Conservation (phyloP, 208 protist species). For the Leishmania tropica region DNA sequence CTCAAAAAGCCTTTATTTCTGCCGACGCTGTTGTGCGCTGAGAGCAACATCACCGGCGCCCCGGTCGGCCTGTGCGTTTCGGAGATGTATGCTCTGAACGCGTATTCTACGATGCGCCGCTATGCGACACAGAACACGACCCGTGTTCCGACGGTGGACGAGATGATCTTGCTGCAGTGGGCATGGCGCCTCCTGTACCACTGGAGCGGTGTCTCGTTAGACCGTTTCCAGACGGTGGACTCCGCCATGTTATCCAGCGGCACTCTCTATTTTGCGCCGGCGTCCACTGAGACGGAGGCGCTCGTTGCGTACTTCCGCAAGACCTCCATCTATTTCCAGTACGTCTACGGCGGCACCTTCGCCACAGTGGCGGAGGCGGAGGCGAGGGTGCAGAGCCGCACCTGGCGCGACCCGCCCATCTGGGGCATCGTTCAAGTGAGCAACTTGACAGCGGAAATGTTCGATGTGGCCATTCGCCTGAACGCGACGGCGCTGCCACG, state of each 20-base stretch:
- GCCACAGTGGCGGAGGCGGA: slow-evolving; percentile 27
- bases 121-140: slow-evolving; percentile 30
- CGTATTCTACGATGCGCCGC: slow-evolving; percentile 22
- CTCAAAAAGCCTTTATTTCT: neutral
- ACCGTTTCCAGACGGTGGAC: slow-evolving; percentile 21
- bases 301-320: slow-evolving; percentile 43
- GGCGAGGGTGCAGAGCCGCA: slow-evolving; percentile 24
- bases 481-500: slow-evolving; percentile 48
- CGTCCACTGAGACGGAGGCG: slow-evolving; percentile 24
- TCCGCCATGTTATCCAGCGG: slow-evolving; percentile 48
- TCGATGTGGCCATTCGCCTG: slow-evolving; percentile 53
- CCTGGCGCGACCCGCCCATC: slow-evolving; percentile 31
- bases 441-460: slow-evolving; percentile 32
- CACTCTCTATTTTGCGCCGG: slow-evolving; percentile 51
- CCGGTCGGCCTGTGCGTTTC: slow-evolving; percentile 37
- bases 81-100: neutral
- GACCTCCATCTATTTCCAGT: slow-evolving; percentile 40
- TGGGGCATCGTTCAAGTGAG: slow-evolving; percentile 60
- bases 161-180: slow-evolving; percentile 61
- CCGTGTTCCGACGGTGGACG: slow-evolving; percentile 43
- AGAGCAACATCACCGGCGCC: slow-evolving; percentile 20
- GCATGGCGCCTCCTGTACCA: slow-evolving; percentile 40
- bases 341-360: slow-evolving; percentile 52
- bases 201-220: slow-evolving; percentile 11
- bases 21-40: slow-evolving; percentile 24